Evolutionary conservation across 768 basidiomycete species (phyloP), one percentile per base, ranked within the genome.

Genomic region (Mycena alexandri): DNA sequence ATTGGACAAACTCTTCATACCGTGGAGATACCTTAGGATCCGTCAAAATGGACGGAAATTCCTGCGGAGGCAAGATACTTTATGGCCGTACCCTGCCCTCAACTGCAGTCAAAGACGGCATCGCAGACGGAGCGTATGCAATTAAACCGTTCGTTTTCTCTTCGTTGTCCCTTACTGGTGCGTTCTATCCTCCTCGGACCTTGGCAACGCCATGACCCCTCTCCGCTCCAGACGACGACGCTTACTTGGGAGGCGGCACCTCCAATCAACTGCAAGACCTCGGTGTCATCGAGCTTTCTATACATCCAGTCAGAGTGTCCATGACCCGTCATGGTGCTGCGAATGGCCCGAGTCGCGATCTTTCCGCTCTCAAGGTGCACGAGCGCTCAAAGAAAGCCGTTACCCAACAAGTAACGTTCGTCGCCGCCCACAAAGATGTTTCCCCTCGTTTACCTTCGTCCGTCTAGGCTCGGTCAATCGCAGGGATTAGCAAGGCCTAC

Each of bases 351-450:
- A 11, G 5, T 50, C 21, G 19, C 16, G 14, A 25, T 44, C 43
- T 65, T 17, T 43, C 64, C 3, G 34, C 53, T 1, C 47, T 44
- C 34, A 51, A 67, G n/a, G 57, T 70, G 2, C 65, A 71, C 24
- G 69, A 71, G 33, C 61, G 69, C 17, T 46, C 43, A 1, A 71
- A 71, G 54, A 67, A 67, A 29, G 65, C 65, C 4, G 65, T 63
- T n/a, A 64, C 65, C 1, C 69, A 71, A 47, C 65, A 71, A 22
- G 56, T 71, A 33, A 63, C 14, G 69, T 71, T 7, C 56, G 25
- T 57, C 24, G 24, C 43, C 54, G 21, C 29, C 33, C 21, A 17
- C 33, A 5, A 24, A 12, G n/a, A 16, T 38, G 24, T 19, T 48
- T 14, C 33, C 25, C 29, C 29, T 3, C 6, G 29, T 6, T 17